These are phyloP conservation scores for Solanum raphanifolium DNA, from an alignment of 257 asterid species.

Conservation along the genomic window DNA sequence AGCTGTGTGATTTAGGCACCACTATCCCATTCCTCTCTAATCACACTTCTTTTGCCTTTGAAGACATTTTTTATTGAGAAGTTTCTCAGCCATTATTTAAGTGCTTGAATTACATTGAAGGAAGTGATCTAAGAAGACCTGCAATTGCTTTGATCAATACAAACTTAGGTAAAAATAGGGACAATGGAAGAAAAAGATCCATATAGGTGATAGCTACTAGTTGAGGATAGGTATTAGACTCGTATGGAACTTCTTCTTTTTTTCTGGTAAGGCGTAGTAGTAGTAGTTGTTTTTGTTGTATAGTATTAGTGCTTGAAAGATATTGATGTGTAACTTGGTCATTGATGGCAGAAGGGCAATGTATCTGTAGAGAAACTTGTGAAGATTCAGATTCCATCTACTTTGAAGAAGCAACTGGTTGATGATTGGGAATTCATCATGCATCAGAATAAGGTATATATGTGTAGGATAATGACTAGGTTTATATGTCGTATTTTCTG, in stretches of 20 bases:
- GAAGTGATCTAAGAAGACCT: neutral
- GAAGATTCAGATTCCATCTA: slow-evolving; percentile 62
- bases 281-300: neutral
- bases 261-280: neutral
- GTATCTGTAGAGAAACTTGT: slow-evolving; percentile 46
- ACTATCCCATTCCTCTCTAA: neutral
- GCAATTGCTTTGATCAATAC: neutral
- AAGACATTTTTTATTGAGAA: neutral
- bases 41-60: neutral
- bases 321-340: neutral
- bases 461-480: neutral
- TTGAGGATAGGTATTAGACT: neutral
- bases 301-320: neutral
- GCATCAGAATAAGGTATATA: slow-evolving; percentile 73
- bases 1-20: neutral
- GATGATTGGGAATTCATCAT: slow-evolving; percentile 78
- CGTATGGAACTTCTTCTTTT: neutral
- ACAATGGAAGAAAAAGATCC: neutral
- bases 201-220: neutral
- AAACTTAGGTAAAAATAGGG: neutral
- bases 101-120: neutral
- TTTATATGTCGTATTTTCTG: neutral
- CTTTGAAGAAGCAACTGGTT: slow-evolving; percentile 67
- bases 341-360: slow-evolving; percentile 31
- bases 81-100: neutral